Conservation (phyloP, 2,329 filamentous ascomycete genomes). For the Lanzia echinophila region DNA sequence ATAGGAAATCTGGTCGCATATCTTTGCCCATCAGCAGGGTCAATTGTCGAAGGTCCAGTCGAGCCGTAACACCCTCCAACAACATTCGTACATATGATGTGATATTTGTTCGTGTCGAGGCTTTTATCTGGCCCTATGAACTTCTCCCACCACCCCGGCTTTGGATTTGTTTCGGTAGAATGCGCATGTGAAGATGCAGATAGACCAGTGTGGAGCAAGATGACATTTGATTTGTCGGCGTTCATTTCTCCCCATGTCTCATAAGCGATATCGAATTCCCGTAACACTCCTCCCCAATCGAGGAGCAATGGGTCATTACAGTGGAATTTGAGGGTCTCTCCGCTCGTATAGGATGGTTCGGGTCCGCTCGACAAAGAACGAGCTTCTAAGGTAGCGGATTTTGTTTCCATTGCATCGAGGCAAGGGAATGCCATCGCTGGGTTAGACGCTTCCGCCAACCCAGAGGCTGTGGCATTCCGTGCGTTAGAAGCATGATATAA, state of each 20-base stretch:
- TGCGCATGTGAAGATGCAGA: constrained; percentile 97
- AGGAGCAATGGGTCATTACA: constrained; percentile 69
- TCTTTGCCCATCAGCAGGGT: constrained; percentile 78
- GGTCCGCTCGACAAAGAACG: constrained; percentile 68
- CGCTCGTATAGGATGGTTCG: constrained; percentile 89
- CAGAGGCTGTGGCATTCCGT: constrained; percentile 15
- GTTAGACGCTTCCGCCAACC: constrained; percentile 51
- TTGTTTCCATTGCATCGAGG: constrained; percentile 74
- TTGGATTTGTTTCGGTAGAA: constrained; percentile 78
- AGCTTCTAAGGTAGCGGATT: constrained; percentile 66
- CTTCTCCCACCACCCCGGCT: constrained; percentile 97
- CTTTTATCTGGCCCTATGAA: constrained; percentile 87
- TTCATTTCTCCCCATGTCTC: constrained; percentile 88
- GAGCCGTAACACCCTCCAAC: constrained; percentile 94
- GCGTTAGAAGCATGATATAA: constrained; percentile 19
- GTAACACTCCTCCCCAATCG: constrained; percentile 92
- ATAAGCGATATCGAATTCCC: constrained; percentile 84
- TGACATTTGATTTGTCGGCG: constrained; percentile 74
- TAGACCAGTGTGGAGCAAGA: constrained; percentile 86
- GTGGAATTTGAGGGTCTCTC: constrained; percentile 72
- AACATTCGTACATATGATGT: constrained; percentile 93
- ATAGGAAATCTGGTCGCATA: constrained; percentile 96
- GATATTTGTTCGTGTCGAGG: constrained; percentile 86
- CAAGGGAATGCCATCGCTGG: constrained; percentile 86
- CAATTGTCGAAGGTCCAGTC: constrained; percentile 77